A percentile compares a stretch with the other conserved stretches of the same genome.
These are phyloP conservation scores for Ananas comosus DNA, from an alignment of 176 grass and related monocot species.

Conservation along the genomic window DNA sequence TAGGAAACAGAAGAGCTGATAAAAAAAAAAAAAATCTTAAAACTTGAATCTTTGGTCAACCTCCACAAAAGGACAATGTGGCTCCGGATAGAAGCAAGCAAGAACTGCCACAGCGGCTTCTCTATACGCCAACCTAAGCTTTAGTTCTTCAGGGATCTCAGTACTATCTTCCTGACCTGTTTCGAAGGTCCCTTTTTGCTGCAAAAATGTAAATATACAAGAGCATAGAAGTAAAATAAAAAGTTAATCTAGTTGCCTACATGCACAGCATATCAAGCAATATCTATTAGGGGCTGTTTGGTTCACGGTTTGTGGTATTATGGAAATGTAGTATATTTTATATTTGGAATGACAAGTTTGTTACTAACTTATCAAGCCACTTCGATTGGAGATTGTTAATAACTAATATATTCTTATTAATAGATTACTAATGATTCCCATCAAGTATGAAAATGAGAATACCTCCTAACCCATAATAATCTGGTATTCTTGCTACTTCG, in stretches of 20 bases:
- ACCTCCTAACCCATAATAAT: too few species aligned
- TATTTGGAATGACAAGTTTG: too few species aligned
- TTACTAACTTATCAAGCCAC: too few species aligned
- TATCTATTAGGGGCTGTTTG: too few species aligned
- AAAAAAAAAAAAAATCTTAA: background rate
- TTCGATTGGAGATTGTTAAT: too few species aligned
- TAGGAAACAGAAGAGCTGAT: background rate
- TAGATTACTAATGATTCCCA: too few species aligned
- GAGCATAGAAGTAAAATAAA: background rate
- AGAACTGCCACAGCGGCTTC: slow-evolving; percentile 32
- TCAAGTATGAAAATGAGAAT: too few species aligned
- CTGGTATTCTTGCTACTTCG: too few species aligned
- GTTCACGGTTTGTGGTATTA: too few species aligned
- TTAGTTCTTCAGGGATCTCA: slow-evolving; percentile 31
- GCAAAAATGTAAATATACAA: slow-evolving; percentile 4
- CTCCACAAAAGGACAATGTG: slow-evolving; percentile 19
- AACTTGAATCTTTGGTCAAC: background rate
- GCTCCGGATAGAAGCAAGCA: slow-evolving; percentile 27
- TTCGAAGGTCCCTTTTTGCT: slow-evolving; percentile 34
- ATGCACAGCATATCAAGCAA: background rate
- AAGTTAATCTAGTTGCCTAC: background rate
- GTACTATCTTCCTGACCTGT: slow-evolving; percentile 32
- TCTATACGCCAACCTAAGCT: slow-evolving; percentile 27
- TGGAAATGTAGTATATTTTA: too few species aligned
- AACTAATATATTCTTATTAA: too few species aligned